Evolutionary conservation across 2,329 filamentous ascomycete genomes (phyloP).

Genomic region (Penicillium sp.): DNA sequence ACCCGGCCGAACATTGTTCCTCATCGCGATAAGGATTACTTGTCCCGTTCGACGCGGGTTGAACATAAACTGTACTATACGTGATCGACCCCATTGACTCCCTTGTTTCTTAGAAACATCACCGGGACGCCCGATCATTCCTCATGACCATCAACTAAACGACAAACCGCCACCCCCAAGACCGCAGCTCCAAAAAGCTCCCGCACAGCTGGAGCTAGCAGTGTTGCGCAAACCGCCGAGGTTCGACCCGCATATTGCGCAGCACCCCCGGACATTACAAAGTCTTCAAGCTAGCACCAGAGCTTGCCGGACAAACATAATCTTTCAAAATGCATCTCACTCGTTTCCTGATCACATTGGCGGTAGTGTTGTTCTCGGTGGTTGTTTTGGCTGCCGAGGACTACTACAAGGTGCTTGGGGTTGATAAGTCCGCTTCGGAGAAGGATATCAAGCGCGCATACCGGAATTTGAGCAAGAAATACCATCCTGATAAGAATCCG

Average conservation of each 20-base stretch:
- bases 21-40: conserved; percentile 18
- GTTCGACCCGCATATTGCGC: not conserved
- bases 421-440: conserved; percentile 77
- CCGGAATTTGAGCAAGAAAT: conserved; percentile 88
- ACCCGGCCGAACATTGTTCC: conserved; percentile 23
- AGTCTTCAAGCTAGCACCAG: conserved; percentile 16
- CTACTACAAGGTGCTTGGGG: conserved; percentile 69
- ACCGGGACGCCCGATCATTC: not conserved
- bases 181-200: conserved; percentile 3
- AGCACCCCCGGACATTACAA: not conserved
- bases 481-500: conserved; percentile 97
- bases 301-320: conserved; percentile 1
- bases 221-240: not conserved
- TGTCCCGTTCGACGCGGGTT: conserved; percentile 14
- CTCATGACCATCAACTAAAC: conserved; percentile 10
- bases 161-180: not conserved
- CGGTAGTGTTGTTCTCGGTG: conserved; percentile 39
- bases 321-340: conserved; percentile 34
- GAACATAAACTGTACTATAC: not conserved
- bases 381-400: conserved; percentile 44
- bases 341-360: conserved; percentile 33
- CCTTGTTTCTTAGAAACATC: not conserved
- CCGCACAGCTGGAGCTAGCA: not conserved
- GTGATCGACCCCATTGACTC: not conserved
- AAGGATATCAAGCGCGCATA: conserved; percentile 93